Conservation (phyloP, 179 eudicot genomes). For the Carnegiea gigantea region DNA sequence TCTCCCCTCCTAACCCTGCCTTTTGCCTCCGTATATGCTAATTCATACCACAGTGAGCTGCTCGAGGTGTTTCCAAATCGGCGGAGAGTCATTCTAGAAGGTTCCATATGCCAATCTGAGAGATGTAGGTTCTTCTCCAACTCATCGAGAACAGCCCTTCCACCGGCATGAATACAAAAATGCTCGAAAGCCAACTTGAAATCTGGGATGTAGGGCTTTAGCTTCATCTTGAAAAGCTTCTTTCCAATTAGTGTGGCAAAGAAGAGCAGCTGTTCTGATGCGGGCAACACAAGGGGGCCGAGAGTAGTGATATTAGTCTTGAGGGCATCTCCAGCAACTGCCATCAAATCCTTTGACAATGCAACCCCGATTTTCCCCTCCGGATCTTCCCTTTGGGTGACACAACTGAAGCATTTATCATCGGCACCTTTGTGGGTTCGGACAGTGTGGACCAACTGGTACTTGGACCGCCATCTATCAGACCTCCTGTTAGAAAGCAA, state of each 20-base stretch:
- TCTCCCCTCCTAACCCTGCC: constrained; percentile 59
- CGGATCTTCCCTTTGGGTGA: constrained; percentile 49
- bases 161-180: constrained; percentile 29
- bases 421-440: constrained; percentile 60
- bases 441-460: constrained; percentile 48
- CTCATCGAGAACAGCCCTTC: constrained; percentile 19
- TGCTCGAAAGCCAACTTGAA: constrained; percentile 63
- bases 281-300: constrained; percentile 59
- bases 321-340: constrained; percentile 59
- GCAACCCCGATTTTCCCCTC: constrained; percentile 46
- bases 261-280: constrained; percentile 40
- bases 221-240: constrained; percentile 53
- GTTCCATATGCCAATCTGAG: constrained; percentile 64
- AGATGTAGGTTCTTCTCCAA: constrained; percentile 34
- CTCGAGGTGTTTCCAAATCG: constrained; percentile 65
- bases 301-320: constrained; percentile 27
- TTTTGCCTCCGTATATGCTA: constrained; percentile 46
- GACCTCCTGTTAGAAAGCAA: constrained; percentile 48
- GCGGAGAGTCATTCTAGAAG: constrained; percentile 60
- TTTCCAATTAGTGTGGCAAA: constrained; percentile 40
- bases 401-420: constrained; percentile 49
- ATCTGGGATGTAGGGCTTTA: constrained; percentile 63
- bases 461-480: constrained; percentile 43
- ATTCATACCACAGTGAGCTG: constrained; percentile 45
- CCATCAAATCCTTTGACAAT: constrained; percentile 52